Evolutionary conservation across 2,329 filamentous ascomycete species (phyloP).

Genomic region (Claviceps fusiformis): DNA sequence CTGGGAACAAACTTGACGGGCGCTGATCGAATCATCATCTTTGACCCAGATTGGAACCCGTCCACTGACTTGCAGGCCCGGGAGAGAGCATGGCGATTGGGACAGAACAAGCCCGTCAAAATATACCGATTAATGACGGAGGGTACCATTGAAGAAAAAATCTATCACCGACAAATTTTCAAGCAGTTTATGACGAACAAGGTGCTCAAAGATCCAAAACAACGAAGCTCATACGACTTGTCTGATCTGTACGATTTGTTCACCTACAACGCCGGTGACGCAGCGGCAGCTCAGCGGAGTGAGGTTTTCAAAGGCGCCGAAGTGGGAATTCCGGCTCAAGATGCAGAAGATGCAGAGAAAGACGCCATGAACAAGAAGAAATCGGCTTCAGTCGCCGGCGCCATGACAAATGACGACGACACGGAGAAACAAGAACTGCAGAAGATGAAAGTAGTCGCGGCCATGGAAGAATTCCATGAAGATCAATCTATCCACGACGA

Average conservation of each 20-base stretch:
- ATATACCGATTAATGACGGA: slow-evolving; percentile 98
- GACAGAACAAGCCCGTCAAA: slow-evolving; percentile 87
- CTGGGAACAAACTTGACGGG: slow-evolving; percentile 90
- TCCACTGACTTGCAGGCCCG: slow-evolving; percentile 92
- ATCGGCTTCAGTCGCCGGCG: slow-evolving; percentile 5
- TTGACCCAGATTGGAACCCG: slow-evolving; percentile 97
- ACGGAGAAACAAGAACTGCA: slow-evolving; percentile 31
- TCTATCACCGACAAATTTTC: slow-evolving; percentile 96
- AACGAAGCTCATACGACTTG: slow-evolving; percentile 80
- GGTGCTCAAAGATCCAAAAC: slow-evolving; percentile 85
- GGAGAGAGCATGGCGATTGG: slow-evolving; percentile 88
- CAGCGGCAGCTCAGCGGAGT: slow-evolving; percentile 57
- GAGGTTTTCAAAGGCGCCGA: slow-evolving; percentile 81
- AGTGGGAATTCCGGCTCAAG: slow-evolving; percentile 28
- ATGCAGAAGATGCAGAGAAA: slow-evolving; percentile 3
- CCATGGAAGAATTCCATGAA: slow-evolving; percentile 48
- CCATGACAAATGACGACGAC: slow-evolving; percentile 7
- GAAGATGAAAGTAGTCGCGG: slow-evolving; percentile 46
- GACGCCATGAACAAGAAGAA: slow-evolving; percentile 1
- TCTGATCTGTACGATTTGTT: slow-evolving; percentile 89
- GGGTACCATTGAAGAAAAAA: slow-evolving; percentile 97
- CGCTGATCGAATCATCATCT: slow-evolving; percentile 92
- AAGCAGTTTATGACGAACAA: slow-evolving; percentile 98
- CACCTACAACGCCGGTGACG: slow-evolving; percentile 44
- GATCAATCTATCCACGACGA: slow-evolving; percentile 43